Evolutionary conservation across 192 early-diverging fungal species (phyloP).

Genomic region (Oehlia diaphana): DNA sequence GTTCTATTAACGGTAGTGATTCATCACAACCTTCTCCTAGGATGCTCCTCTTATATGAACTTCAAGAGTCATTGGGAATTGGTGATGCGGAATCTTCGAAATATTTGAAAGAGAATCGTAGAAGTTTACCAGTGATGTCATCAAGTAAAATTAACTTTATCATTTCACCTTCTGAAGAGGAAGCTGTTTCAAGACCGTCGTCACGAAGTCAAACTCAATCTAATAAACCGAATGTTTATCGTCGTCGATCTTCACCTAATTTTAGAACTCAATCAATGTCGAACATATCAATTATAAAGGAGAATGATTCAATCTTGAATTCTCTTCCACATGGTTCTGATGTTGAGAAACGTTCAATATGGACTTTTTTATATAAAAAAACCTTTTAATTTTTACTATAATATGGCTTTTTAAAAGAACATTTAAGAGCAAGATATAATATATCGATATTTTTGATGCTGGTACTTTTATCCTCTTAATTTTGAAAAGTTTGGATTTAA

Average conservation of each 20-base stretch:
- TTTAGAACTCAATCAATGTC: slow-evolving; percentile 9
- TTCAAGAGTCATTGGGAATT: slow-evolving; percentile 20
- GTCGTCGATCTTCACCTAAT: slow-evolving; percentile 22
- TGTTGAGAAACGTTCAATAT: slow-evolving; percentile 1
- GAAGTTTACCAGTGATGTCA: slow-evolving; percentile 3
- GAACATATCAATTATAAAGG: not conserved
- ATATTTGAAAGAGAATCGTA: slow-evolving; percentile 11
- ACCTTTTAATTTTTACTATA: no score
- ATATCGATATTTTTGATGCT: no score
- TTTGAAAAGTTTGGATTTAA: no score
- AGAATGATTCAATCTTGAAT: not conserved
- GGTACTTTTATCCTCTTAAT: no score
- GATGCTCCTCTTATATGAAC: slow-evolving; percentile 22
- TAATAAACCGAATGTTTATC: not conserved
- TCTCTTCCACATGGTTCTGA: not conserved
- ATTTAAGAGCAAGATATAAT: no score
- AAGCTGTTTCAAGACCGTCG: not conserved
- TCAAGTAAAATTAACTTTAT: slow-evolving; percentile 3
- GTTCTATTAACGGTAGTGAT: not conserved
- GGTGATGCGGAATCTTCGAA: slow-evolving; percentile 13
- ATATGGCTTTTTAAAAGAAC: no score
- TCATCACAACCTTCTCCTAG: slow-evolving; percentile 10
- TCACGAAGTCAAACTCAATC: not conserved
- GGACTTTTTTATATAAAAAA: not conserved
- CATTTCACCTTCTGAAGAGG: slow-evolving; percentile 1